Conservation (phyloP, 164 flowering plant species). For the Umbilicus rupestris region DNA sequence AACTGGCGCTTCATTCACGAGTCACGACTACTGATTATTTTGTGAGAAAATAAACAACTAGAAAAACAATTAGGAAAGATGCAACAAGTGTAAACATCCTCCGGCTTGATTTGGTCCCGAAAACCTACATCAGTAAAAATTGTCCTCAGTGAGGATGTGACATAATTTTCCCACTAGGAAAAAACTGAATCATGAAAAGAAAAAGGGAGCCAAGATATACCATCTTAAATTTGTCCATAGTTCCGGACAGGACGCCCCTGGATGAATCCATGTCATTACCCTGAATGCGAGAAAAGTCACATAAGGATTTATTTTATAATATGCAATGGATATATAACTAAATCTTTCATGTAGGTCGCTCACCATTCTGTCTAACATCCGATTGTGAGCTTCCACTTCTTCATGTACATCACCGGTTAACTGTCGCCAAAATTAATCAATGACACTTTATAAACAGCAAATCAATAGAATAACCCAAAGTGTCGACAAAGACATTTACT, state of each 20-base stretch:
- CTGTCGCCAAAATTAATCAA: constrained; percentile 26
- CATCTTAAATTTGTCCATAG: constrained; percentile 73
- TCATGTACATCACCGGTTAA: constrained; percentile 81
- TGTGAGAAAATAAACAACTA: constrained; percentile 54
- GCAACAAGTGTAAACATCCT: constrained; percentile 64
- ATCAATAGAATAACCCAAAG: not conserved
- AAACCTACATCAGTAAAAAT: constrained; percentile 36
- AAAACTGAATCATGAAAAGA: not conserved
- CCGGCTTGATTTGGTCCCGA: constrained; percentile 77
- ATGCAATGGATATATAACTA: not conserved
- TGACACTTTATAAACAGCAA: not conserved
- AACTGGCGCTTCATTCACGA: not conserved
- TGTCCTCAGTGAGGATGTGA: not conserved
- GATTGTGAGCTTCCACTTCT: constrained; percentile 79
- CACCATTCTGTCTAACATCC: constrained; percentile 76
- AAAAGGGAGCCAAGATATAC: constrained; percentile 19
- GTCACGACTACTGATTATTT: constrained; percentile 33
- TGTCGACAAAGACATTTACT: not conserved
- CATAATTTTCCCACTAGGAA: not conserved
- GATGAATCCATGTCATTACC: constrained; percentile 88
- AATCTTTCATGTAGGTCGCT: not conserved
- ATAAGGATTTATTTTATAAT: not conserved
- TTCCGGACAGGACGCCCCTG: constrained; percentile 77
- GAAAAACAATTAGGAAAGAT: constrained; percentile 54
- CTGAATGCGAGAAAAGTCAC: constrained; percentile 20